Evolutionary conservation across 2,329 filamentous ascomycete species (phyloP), one percentile per base, ranked within the genome.

Genomic region (Colletotrichum chlorophyti): DNA sequence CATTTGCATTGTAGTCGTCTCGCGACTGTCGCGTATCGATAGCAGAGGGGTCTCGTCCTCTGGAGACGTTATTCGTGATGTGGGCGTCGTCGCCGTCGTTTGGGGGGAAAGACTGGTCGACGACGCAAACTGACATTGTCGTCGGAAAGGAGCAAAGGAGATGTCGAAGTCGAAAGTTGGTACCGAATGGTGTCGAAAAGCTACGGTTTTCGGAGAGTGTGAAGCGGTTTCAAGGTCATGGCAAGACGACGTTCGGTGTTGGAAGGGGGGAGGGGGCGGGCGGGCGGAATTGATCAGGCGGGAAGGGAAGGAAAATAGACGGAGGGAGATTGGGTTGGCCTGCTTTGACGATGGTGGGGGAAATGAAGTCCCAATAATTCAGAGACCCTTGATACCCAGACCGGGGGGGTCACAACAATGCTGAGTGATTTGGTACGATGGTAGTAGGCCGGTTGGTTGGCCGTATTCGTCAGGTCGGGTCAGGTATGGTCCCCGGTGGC

Each of bases 341-440:
- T 53, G 49, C 57, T 55, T 60, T 60, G 57, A 53, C 57, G 60
- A 60, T 54, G 51, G 60, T 60, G 60, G 60, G 58, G 60, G 60
- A 62, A 62, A 62, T 62, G 60, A 62, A 58, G 51, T 62, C 41
- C 49, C 60, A 62, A 62, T 62, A 60, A 54, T 60, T 54, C 24
- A 60, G 51, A 60, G 55, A 60, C 60, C 60, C 59, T 60, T 47
- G 58, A 58, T 60, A 45, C 50, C 35, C 35, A 60, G 57, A 57
- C 57, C 57, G 40, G 58, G 45, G 52, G 40, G 52, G 38, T 58
- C 53, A 52, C 35, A 48, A 52, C 41, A 58, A 57, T 60, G 53
- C 46, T 41, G 35, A 52, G 23, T 38, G 51, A 46, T 52, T 57
- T 52, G 38, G 53, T 48, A n/a, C 24, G 37, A 14, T 14, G 19